Conservation (phyloP, 2,329 filamentous ascomycete genomes). For the Clonostachys sp. region DNA sequence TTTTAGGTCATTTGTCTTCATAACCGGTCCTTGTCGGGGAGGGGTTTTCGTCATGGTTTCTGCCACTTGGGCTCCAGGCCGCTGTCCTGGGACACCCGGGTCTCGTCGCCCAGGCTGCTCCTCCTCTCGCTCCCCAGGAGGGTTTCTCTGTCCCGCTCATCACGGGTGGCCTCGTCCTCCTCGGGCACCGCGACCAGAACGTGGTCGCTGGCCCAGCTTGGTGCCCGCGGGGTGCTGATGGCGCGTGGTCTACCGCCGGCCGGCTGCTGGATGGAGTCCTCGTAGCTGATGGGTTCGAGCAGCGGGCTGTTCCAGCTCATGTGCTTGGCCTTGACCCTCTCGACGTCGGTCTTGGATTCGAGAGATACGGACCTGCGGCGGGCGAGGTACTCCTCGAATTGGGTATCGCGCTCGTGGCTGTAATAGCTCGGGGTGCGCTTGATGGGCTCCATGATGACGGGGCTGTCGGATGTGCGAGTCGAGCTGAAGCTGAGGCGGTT, state of each 20-base stretch:
- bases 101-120: conserved; percentile 10
- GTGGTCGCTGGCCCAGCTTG: conserved; percentile 29
- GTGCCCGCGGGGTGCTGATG: conserved; percentile 16
- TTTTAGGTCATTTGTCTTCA: no score
- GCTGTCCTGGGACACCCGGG: conserved; percentile 11
- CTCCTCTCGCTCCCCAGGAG: conserved; percentile 15
- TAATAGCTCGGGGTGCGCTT: conserved; percentile 18
- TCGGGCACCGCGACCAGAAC: conserved; percentile 31
- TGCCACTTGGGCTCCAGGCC: conserved; percentile 21
- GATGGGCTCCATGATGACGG: conserved; percentile 4
- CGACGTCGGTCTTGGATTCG: conserved; percentile 23
- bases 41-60: neutral
- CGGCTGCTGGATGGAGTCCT: neutral
- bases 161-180: conserved; percentile 20
- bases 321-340: conserved; percentile 8
- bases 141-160: conserved; percentile 14
- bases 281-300: conserved; percentile 1
- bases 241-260: conserved; percentile 11
- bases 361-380: conserved; percentile 18
- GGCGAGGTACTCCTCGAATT: conserved; percentile 39
- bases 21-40: no score
- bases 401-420: conserved; percentile 38
- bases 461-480: conserved; percentile 1
- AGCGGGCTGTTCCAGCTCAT: neutral
- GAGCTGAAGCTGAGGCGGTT: conserved; percentile 21